These are phyloP conservation scores for Solanum etuberosum DNA, from an alignment of 257 asterid genomes.

Conservation along the genomic window DNA sequence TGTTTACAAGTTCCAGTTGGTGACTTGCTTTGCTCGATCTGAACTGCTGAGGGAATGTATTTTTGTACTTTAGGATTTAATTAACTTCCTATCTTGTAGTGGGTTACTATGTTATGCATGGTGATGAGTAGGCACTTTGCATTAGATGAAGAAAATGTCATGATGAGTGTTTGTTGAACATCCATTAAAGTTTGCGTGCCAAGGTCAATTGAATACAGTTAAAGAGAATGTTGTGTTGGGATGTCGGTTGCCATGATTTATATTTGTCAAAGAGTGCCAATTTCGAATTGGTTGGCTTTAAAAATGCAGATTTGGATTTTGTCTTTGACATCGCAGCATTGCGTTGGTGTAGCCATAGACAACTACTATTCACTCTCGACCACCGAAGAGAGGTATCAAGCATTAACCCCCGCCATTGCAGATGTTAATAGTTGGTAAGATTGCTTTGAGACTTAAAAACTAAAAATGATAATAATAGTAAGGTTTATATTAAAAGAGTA, in stretches of 20 bases:
- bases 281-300: constrained; percentile 97
- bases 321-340: constrained; percentile 79
- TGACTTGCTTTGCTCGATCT: not conserved
- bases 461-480: constrained; percentile 49
- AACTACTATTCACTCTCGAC: constrained; percentile 73
- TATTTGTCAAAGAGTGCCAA: constrained; percentile 88
- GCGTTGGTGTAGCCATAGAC: constrained; percentile 97
- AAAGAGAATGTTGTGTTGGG: constrained; percentile 62
- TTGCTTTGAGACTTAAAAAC: constrained; percentile 90
- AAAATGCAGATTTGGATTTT: constrained; percentile 99
- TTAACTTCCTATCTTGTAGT: constrained; percentile 6
- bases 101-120: constrained; percentile 5
- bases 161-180: constrained; percentile 24
- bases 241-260: constrained; percentile 90
- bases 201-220: constrained; percentile 58
- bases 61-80: not conserved
- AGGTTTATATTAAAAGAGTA: constrained; percentile 31
- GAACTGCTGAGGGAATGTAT: not conserved
- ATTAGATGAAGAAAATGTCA: constrained; percentile 24
- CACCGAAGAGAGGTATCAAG: constrained; percentile 93
- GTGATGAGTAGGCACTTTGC: constrained; percentile 12
- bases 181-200: constrained; percentile 24
- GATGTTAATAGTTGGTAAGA: constrained; percentile 99
- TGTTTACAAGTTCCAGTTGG: not conserved
- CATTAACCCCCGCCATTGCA: constrained; percentile 84